Conservation (phyloP, 192 early-diverging fungal species). For the Coemansia biformis region DNA sequence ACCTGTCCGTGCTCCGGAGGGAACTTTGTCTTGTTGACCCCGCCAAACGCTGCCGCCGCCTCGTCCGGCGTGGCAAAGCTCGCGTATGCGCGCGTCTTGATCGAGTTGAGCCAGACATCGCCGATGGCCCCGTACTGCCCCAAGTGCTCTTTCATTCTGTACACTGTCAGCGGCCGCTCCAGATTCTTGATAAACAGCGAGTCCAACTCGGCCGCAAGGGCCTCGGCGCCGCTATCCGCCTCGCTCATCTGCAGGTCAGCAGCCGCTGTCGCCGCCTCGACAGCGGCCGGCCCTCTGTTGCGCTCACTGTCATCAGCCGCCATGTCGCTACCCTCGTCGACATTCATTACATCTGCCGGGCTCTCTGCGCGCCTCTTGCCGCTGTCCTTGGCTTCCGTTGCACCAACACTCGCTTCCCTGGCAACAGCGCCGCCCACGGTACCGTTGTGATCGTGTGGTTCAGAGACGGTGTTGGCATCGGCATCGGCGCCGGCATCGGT, state of each 20-base stretch:
- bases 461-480: not conserved
- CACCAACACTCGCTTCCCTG: not conserved
- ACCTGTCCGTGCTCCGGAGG: slow-evolving; percentile 35
- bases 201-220: not conserved
- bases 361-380: no score
- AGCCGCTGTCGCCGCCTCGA: not conserved
- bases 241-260: not conserved
- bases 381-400: not conserved
- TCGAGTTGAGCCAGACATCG: slow-evolving; percentile 46
- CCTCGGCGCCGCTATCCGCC: no score
- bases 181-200: slow-evolving; percentile 41
- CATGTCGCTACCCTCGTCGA: not conserved
- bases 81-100: slow-evolving; percentile 45
- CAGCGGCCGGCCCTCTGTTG: not conserved
- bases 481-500: not conserved
- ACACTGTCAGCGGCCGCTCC: slow-evolving; percentile 36
- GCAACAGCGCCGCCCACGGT: no score
- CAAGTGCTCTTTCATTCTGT: slow-evolving; percentile 29
- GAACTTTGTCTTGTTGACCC: slow-evolving; percentile 26
- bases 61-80: slow-evolving; percentile 21
- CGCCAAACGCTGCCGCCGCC: slow-evolving; percentile 16
- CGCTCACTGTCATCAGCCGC: not conserved
- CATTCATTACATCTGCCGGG: slow-evolving; percentile 3
- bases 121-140: slow-evolving; percentile 18
- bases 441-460: no score